Base-by-base conservation (phyloP, 2,329 filamentous ascomycete genomes). In the Emergomyces orientalis region DNA sequence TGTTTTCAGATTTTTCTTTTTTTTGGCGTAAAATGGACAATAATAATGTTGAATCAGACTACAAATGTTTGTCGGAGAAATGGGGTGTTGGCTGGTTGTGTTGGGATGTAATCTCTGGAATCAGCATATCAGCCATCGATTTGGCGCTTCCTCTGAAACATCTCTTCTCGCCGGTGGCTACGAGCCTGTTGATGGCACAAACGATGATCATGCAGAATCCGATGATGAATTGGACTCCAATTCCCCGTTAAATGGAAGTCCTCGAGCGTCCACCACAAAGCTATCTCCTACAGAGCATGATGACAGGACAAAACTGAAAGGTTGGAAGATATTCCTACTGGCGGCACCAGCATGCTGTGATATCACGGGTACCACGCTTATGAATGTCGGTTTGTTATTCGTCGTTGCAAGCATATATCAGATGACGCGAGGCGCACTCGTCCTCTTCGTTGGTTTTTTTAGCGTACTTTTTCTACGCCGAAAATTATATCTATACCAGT, bases 41-140 rank as follows among this genome's bases (percentile, higher is more conserved):
- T 58, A 22, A 66, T 67, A 59, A 69, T 57, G 34, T 58, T 58
- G 25, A 14, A 58, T 62, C 63, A 82, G 80, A 1, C 80, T 91
- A 0, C 94, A 97, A 76, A 99, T 99, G 94, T 99, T 99, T 75
- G 83, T 97, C 65, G 94, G 94, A 62, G 94, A 99, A 76, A 89
- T 90, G 83, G 93, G 91, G 66, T 96, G 91, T 80, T 99, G 93
- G 92, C 82, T 97, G 17, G 90, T 99, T 61, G 84, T 97, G 52
- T 86, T 88, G 27, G 71, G 83, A 59, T 86, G 89, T 72, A 80
- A 84, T 27, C 77, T 93, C 1, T 89, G 89, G 75, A 80, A 81
- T 58, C 83, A 82, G 66, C 83, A 84, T 69, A 69, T 77, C 55
- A 76, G 78, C 54, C 71, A 70, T 22, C 72, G 71, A 22, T 65